Percentiles rank a stretch among this genome's conserved stretches.
Evolutionary conservation across 768 basidiomycete species (phyloP).

Genomic region (Lentinus tigrinus): DNA sequence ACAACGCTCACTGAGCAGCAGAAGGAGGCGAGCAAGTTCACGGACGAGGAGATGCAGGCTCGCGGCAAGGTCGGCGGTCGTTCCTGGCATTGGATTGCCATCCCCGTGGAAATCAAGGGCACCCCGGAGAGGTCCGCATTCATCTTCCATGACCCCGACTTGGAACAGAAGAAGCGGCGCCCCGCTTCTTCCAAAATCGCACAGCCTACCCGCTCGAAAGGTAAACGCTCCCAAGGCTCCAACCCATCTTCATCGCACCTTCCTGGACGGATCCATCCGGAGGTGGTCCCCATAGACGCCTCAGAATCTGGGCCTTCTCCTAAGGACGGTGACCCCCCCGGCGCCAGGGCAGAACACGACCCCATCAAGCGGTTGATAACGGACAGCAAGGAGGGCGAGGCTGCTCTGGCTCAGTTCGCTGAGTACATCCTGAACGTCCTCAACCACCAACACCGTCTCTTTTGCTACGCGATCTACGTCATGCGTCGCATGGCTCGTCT

Average conservation of each 20-base stretch:
- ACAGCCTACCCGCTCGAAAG: background rate
- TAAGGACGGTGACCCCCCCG: too few relatives aligned
- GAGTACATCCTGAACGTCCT: slow-evolving; percentile 5
- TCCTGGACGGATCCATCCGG: too few relatives aligned
- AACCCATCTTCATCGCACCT: too few relatives aligned
- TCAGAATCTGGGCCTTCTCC: too few relatives aligned
- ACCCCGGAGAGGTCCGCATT: background rate
- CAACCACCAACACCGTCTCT: background rate
- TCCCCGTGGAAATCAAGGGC: too few relatives aligned
- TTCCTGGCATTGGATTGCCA: too few relatives aligned
- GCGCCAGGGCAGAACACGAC: too few relatives aligned
- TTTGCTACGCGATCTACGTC: background rate
- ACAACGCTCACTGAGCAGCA: background rate
- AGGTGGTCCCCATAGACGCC: too few relatives aligned
- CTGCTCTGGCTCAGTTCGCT: background rate
- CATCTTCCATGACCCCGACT: background rate
- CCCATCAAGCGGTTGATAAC: background rate
- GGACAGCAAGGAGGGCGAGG: background rate
- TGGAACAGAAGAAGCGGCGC: background rate
- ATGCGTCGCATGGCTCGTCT: background rate
- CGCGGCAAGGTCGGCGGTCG: too few relatives aligned
- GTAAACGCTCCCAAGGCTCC: too few relatives aligned
- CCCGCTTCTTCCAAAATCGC: background rate
- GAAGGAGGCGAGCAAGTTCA: too few relatives aligned
- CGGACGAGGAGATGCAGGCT: too few relatives aligned